Conservation (phyloP, 75 land plant genomes). For the Sequoiadendron giganteum region DNA sequence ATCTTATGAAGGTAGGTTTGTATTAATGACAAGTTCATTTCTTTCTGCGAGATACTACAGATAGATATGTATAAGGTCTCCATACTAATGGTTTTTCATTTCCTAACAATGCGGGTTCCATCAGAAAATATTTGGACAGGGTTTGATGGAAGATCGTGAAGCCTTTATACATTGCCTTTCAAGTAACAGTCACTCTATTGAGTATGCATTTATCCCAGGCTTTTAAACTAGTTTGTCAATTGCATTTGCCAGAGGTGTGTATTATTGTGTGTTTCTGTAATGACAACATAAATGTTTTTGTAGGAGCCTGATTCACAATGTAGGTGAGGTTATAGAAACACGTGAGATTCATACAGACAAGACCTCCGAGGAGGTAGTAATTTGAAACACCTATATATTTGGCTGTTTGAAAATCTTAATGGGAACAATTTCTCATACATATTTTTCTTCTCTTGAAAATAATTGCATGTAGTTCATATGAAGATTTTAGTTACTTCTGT, state of each 20-base stretch:
- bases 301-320: slow-evolving; percentile 27
- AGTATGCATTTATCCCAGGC: slow-evolving; percentile 28
- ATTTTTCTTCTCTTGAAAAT: not conserved
- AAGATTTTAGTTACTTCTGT: not conserved
- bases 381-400: not conserved
- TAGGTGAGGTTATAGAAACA: slow-evolving; percentile 16
- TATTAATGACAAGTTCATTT: not conserved
- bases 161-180: slow-evolving; percentile 63
- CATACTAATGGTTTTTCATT: not conserved
- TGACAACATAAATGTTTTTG: not conserved
- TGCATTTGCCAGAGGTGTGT: not conserved
- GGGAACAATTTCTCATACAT: not conserved
- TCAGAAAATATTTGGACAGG: slow-evolving; percentile 87
- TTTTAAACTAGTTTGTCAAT: not conserved
- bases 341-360: not conserved
- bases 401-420: not conserved
- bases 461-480: not conserved
- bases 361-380: slow-evolving; percentile 7
- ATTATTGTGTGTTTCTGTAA: slow-evolving; percentile 9
- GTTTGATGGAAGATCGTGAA: slow-evolving; percentile 65
- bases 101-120: not conserved
- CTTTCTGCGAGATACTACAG: not conserved
- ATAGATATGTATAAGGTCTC: not conserved
- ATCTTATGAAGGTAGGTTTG: slow-evolving; percentile 22
- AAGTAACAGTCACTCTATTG: slow-evolving; percentile 36